Base-by-base conservation (phyloP, 2,329 filamentous ascomycete species). In the Aspergillus udagawae region DNA sequence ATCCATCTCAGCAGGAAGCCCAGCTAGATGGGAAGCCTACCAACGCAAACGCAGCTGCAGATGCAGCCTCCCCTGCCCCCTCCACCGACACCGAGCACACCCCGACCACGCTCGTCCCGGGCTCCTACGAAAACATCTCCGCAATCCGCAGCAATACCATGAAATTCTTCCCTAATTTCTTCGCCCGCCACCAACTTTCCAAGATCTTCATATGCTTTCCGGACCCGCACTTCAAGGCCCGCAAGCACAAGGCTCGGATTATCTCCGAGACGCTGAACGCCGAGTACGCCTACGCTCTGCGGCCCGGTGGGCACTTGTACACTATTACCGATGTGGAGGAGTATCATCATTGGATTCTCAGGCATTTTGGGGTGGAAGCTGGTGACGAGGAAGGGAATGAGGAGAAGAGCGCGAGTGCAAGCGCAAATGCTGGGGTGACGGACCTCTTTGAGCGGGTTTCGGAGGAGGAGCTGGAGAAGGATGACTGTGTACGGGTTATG, bases 131-230 rank as follows among this genome's bases (percentile, higher is more conserved):
- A 70, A 99, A 99, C 73, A 88, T 93, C 54, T 87, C 89, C 35
- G 95, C 91, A 70, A 80, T 99, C 50, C 88, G 94, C 60, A 90
- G 91, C 63, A 99, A 99, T 78, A 91, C 91, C 4, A 99, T 99
- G 94, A 99, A 99, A 74, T 99, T 97, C 75, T 80, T 99, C n/a
- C 93, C 95, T 60, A 97, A 99, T 72, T 96, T 97, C 81, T 97
- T 99, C 80, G 79, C 77, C 54, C 89, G 87, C 68, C 81, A 78
- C 14, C 92, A 97, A 72, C 84, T 99, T 14, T 84, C 83, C 61
- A 95, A 95, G 71, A 90, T 97, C 70, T 99, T 99, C 75, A 90
- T 99, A 67, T 99, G 94, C 79, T 99, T 99, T 72, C 94, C 94
- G 0, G 94, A 99, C 70, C 94, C 94, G 58, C 94, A 99, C 76